A percentile compares a stretch with the other conserved stretches of the same genome.
Evolutionary conservation across 352 stramenopile genomes (phyloP).

Genomic region (Phytophthora crassamura): DNA sequence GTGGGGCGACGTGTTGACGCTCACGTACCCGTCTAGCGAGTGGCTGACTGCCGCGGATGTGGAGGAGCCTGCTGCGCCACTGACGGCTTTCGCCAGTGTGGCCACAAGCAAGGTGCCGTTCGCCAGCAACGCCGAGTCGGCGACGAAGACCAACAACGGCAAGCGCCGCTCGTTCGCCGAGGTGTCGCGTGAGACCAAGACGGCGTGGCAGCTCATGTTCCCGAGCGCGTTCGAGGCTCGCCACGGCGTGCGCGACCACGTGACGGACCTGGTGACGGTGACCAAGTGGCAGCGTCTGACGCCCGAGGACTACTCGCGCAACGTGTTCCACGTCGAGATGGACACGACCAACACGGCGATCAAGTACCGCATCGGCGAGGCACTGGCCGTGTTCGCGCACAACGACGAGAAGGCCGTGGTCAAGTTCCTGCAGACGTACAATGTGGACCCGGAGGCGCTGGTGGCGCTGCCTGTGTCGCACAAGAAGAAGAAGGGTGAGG

Average conservation of each 20-base stretch:
- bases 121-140: conserved; percentile 15
- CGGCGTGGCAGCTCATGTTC: conserved; percentile 78
- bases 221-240: conserved; percentile 53
- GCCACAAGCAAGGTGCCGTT: conserved; percentile 62
- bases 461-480: conserved; percentile 67
- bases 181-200: conserved; percentile 65
- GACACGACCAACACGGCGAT: conserved; percentile 83
- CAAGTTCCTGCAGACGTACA: conserved; percentile 71
- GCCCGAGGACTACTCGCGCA: conserved; percentile 79
- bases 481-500: conserved; percentile 64
- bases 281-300: conserved; percentile 86
- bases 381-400: conserved; percentile 84
- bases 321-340: conserved; percentile 90
- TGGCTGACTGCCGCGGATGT: conserved; percentile 46
- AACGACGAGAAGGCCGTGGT: conserved; percentile 83
- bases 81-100: conserved; percentile 44
- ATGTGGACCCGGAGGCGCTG: conserved; percentile 68
- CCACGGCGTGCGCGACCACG: conserved; percentile 69
- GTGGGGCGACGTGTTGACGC: conserved; percentile 61
- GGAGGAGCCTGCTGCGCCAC: conserved; percentile 12
- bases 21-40: conserved; percentile 56
- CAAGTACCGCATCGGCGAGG: conserved; percentile 88
- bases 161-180: conserved; percentile 50
- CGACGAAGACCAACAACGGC: conserved; percentile 31
- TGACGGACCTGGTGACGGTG: conserved; percentile 73